Percentiles rank a stretch among this genome's conserved stretches.
Conservation (phyloP, 176 grass and related monocot genomes). For the Guadua angustifolia region DNA sequence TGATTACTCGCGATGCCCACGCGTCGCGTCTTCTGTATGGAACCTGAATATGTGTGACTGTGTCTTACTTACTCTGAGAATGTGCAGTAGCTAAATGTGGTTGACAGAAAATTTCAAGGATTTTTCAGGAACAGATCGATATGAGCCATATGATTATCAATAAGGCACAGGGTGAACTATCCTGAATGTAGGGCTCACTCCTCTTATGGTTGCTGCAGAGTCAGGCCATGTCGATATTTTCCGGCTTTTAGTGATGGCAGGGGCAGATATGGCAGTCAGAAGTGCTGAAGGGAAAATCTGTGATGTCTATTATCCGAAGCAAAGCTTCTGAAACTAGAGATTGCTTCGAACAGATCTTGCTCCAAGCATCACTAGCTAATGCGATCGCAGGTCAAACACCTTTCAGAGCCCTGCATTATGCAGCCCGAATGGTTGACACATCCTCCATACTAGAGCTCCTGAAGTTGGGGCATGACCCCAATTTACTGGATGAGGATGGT, state of each 20-base stretch:
- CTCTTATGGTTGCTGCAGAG: conserved; percentile 55
- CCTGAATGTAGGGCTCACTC: too few relatives aligned
- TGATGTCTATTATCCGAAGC: conserved; percentile 49
- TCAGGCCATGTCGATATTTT: conserved; percentile 57
- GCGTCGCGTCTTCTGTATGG: too few relatives aligned
- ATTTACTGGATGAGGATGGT: conserved; percentile 55
- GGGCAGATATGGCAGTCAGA: conserved; percentile 57
- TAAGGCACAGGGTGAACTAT: too few relatives aligned
- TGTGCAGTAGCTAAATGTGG: too few relatives aligned
- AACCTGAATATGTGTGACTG: too few relatives aligned
- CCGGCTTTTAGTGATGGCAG: conserved; percentile 64
- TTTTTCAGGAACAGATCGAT: too few relatives aligned
- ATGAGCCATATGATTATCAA: too few relatives aligned
- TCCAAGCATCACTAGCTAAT: conserved; percentile 51
- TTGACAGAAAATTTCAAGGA: too few relatives aligned
- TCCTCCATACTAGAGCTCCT: conserved; percentile 56
- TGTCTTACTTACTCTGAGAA: too few relatives aligned
- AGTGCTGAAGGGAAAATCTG: conserved; percentile 42
- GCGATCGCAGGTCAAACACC: conserved; percentile 32
- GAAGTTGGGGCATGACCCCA: conserved; percentile 57
- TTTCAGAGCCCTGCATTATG: conserved; percentile 66
- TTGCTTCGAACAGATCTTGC: conserved; percentile 59
- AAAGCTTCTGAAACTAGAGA: conserved; percentile 46
- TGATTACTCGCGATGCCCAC: too few relatives aligned
- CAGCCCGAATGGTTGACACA: conserved; percentile 51